Evolutionary conservation across 441 rosid species (phyloP).

Genomic region (Euphorbia celastroides): DNA sequence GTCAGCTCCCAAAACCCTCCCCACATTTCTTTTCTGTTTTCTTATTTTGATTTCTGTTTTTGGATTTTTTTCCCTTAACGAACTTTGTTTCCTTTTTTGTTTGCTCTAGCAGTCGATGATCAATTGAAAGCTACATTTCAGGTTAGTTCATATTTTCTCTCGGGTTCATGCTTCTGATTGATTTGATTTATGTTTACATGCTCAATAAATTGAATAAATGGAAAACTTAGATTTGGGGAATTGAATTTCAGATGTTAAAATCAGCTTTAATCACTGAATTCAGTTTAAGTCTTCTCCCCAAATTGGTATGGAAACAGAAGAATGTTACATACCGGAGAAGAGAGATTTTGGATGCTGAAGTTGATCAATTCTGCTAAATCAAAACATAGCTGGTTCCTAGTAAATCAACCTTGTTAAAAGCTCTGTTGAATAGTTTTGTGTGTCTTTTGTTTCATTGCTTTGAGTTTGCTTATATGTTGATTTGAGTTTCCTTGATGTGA

Average conservation of each 20-base stretch:
- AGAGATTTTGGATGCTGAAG: not conserved
- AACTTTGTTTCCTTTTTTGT: not conserved
- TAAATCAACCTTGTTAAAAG: not conserved
- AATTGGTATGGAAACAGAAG: not conserved
- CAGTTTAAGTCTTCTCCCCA: not conserved
- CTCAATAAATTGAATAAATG: not conserved
- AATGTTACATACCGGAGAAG: not conserved
- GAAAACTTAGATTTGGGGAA: not conserved
- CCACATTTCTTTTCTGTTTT: not conserved
- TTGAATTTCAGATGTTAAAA: conserved; percentile 2
- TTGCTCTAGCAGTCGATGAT: conserved; percentile 60
- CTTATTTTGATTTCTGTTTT: conserved; percentile 2
- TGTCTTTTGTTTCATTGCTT: not conserved
- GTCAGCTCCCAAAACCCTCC: conserved; percentile 36
- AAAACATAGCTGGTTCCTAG: no score
- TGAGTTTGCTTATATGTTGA: not conserved
- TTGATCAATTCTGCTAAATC: conserved; percentile 21
- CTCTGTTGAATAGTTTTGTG: no score
- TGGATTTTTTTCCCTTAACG: not conserved
- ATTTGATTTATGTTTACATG: conserved; percentile 16
- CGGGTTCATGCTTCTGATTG: conserved; percentile 5
- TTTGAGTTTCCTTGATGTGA: not conserved
- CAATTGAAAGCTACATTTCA: conserved; percentile 53
- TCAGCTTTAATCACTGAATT: not conserved
- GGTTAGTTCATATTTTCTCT: conserved; percentile 37